Conservation (phyloP, 176 grass and related monocot genomes). For the Eleusine indica region DNA sequence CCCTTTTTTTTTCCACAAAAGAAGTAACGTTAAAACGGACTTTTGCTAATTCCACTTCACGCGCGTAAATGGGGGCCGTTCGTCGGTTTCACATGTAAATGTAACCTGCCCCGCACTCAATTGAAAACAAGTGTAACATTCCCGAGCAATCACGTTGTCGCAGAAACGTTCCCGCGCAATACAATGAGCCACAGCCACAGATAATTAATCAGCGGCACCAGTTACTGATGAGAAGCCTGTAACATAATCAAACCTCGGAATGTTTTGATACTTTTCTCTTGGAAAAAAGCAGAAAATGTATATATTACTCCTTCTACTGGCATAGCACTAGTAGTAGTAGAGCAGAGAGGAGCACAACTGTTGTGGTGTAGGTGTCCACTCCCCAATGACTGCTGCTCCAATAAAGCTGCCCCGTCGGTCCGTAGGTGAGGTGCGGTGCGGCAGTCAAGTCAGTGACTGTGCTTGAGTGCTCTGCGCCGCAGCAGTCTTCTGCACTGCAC, state of each 20-base stretch:
- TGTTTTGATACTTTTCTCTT: too few relatives aligned
- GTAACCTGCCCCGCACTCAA: too few relatives aligned
- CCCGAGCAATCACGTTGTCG: too few relatives aligned
- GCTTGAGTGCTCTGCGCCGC: slow-evolving; percentile 4
- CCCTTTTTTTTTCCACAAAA: not conserved
- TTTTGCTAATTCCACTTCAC: too few relatives aligned
- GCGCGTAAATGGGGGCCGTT: too few relatives aligned
- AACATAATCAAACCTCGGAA: not conserved
- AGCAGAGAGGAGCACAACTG: not conserved
- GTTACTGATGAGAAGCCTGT: too few relatives aligned
- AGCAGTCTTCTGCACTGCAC: not conserved
- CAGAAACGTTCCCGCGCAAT: too few relatives aligned
- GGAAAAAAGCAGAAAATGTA: not conserved
- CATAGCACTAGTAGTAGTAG: too few relatives aligned
- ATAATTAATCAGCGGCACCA: too few relatives aligned
- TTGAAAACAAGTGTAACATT: too few relatives aligned
- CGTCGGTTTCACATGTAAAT: too few relatives aligned
- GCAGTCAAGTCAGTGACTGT: not conserved
- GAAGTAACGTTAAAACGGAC: not conserved
- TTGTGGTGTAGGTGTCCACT: not conserved
- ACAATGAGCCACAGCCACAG: too few relatives aligned
- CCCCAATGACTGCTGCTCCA: not conserved
- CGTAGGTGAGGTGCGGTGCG: slow-evolving; percentile 16
- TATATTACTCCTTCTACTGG: not conserved
- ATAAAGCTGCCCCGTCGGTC: slow-evolving; percentile 4